A percentile compares a stretch with the other conserved stretches of the same genome.
These are phyloP conservation scores for Parachaetomium inaequale DNA, from an alignment of 495 filamentous ascomycete genomes.

Conservation along the genomic window DNA sequence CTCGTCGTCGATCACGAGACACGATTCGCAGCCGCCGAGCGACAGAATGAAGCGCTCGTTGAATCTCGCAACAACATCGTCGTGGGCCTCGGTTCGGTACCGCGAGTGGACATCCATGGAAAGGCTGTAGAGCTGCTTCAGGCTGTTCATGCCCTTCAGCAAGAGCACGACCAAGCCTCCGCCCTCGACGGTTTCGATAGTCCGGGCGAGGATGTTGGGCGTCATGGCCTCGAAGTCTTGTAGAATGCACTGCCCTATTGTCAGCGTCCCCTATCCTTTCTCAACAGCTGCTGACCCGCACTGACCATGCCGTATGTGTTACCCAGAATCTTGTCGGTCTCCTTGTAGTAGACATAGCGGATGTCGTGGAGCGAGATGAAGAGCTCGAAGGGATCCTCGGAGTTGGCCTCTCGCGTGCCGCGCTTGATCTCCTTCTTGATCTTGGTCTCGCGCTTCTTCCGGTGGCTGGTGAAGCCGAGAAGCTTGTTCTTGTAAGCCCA, in stretches of 20 bases:
- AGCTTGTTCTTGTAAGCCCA: constrained; percentile 99
- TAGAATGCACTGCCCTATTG: constrained; percentile 62
- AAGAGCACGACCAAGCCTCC: constrained; percentile 88
- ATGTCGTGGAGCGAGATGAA: constrained; percentile 97
- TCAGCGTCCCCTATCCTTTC: constrained; percentile 7
- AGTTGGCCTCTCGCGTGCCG: constrained; percentile 90
- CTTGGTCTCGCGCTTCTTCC: constrained; percentile 95
- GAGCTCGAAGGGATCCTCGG: constrained; percentile 94
- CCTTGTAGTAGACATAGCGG: constrained; percentile 99
- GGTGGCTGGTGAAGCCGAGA: constrained; percentile 84
- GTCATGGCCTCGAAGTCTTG: constrained; percentile 99
- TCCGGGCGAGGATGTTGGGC: constrained; percentile 89
- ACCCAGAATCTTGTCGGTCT: constrained; percentile 98
- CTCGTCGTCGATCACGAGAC: constrained; percentile 96
- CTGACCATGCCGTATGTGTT: constrained; percentile 91
- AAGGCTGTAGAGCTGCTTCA: constrained; percentile 96
- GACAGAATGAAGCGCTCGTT: constrained; percentile 98
- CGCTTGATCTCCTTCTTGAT: constrained; percentile 98
- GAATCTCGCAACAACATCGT: constrained; percentile 92
- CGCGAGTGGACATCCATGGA: constrained; percentile 98
- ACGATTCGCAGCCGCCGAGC: constrained; percentile 87
- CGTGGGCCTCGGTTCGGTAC: constrained; percentile 95
- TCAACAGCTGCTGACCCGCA: neutral
- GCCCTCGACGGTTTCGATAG: constrained; percentile 96
- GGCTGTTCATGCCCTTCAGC: constrained; percentile 91